Conservation (phyloP, 2,329 filamentous ascomycete species). For the Aspergillus sp. region DNA sequence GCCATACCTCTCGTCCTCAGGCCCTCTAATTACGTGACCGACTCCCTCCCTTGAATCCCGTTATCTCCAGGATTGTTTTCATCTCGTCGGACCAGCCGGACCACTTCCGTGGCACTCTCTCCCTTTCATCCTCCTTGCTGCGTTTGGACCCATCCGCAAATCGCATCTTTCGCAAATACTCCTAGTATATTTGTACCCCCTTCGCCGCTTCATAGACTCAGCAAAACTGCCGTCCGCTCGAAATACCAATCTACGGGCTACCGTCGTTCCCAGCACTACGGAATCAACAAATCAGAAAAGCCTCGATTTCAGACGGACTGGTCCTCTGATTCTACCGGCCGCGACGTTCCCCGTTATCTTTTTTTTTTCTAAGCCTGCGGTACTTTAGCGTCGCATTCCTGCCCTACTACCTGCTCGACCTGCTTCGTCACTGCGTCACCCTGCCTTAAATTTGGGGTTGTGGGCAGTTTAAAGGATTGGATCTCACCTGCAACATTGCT, state of each 20-base stretch:
- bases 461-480: conserved; percentile 36
- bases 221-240: neutral
- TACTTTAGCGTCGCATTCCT: conserved; percentile 28
- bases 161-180: conserved; percentile 15
- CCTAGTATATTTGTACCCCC: conserved; percentile 13
- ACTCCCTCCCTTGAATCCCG: conserved; percentile 21
- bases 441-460: conserved; percentile 20
- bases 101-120: conserved; percentile 25
- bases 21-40: conserved; percentile 20
- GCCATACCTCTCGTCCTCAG: conserved; percentile 12
- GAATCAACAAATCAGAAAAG: conserved; percentile 11
- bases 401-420: conserved; percentile 23
- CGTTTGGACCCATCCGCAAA: conserved; percentile 26
- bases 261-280: neutral
- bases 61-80: conserved; percentile 19
- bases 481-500: conserved; percentile 36
- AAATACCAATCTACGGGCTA: neutral
- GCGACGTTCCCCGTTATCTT: conserved; percentile 21
- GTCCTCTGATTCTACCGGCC: conserved; percentile 18
- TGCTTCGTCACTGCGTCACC: conserved; percentile 21
- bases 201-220: conserved; percentile 4
- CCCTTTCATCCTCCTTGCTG: conserved; percentile 34
- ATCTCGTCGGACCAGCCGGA: conserved; percentile 20
- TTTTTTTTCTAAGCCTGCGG: conserved; percentile 14
- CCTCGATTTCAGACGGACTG: conserved; percentile 16